Base-by-base conservation (phyloP, 2,329 filamentous ascomycete species). In the Alternaria burnsii region DNA sequence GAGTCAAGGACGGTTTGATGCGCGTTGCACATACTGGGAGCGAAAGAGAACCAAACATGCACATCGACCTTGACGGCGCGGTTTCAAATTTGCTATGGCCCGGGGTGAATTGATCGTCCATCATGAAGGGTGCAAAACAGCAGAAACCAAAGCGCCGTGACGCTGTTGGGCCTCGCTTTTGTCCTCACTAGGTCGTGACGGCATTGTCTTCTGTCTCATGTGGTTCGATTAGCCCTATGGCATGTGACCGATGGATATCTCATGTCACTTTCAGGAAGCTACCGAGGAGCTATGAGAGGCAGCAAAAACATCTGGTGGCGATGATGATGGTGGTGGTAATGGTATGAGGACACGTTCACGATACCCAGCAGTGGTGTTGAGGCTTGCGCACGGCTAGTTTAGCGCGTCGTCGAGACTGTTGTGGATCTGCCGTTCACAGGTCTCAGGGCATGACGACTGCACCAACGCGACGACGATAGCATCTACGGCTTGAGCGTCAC, bases 361-460 rank as follows among this genome's bases (percentile, higher is more conserved):
- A 55, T 52, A 28, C 28, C 32, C n/a, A 30, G 40, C 30, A 32
- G 24, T 40, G 41, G 46, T 44, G 47, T 59, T 55, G 55, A 32
- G 56, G 52, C 26, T 55, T 60, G 52, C 32, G 52, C 58, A 56
- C 58, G 54, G 48, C 28, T 30, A 12, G 40, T 24, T 20, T 44
- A 41, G 58, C 53, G 44, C 53, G 58, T 48, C 30, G 52, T 56
- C 38, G 26, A 26, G 38, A 34, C 40, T 28, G 28, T 32, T 50
- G 46, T 50, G 32, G 46, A 32, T 50, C 46, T 36, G 44, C 36
- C 20, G 14, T 28, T 41, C 18, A 16, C 32, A 20, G 32, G 46
- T 38, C 32, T 50, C 46, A 24, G 14, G 20, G 20, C 26, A 24
- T 30, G 41, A 47, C 52, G 52, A 47, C 41, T 46, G 30, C 41